A percentile compares a stretch with the other conserved stretches of the same genome.
phyloP scores from a whole-genome alignment of 495 filamentous ascomycete species.

The Penicillium malachiteum region DNA sequence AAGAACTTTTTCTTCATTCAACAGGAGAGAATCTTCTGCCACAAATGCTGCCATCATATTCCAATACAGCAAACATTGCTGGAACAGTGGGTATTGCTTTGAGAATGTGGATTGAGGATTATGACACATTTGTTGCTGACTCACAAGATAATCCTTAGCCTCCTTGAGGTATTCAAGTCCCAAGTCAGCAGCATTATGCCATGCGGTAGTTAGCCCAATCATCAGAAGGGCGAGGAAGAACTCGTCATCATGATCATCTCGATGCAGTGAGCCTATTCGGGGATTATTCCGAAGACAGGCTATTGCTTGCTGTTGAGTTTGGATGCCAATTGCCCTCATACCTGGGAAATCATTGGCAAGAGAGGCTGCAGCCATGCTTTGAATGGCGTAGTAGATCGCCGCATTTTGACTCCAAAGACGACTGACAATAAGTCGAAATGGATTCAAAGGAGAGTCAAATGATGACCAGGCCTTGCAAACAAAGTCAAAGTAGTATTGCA shows the following conservation, averaged over 20 bases:
- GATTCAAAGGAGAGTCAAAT: slow-evolving; percentile 28
- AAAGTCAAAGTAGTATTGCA: slow-evolving; percentile 29
- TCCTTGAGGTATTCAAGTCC: slow-evolving; percentile 24
- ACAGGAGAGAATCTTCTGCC: slow-evolving; percentile 21
- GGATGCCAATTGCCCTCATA: slow-evolving; percentile 24
- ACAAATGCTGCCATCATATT: slow-evolving; percentile 28
- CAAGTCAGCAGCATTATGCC: slow-evolving; percentile 24
- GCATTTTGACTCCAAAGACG: slow-evolving; percentile 28
- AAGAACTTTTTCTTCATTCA: slow-evolving; percentile 16
- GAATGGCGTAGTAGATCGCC: slow-evolving; percentile 27
- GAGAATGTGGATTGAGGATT: slow-evolving; percentile 20
- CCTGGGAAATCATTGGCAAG: slow-evolving; percentile 26
- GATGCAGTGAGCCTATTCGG: slow-evolving; percentile 13
- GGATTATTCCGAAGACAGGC: slow-evolving; percentile 21
- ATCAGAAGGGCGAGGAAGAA: slow-evolving; percentile 27
- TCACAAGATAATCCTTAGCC: slow-evolving; percentile 21
- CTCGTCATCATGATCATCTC: slow-evolving; percentile 23
- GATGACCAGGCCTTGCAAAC: slow-evolving; percentile 31
- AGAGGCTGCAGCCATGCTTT: slow-evolving; percentile 28
- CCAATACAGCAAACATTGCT: slow-evolving; percentile 27
- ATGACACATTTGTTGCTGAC: slow-evolving; percentile 17
- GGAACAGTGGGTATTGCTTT: slow-evolving; percentile 26
- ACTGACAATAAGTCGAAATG: slow-evolving; percentile 23
- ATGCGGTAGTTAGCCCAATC: slow-evolving; percentile 24
- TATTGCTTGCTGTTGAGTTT: slow-evolving; percentile 28